Base-by-base conservation (phyloP, 148 eudicot species). In the Gaultheria prostrata region DNA sequence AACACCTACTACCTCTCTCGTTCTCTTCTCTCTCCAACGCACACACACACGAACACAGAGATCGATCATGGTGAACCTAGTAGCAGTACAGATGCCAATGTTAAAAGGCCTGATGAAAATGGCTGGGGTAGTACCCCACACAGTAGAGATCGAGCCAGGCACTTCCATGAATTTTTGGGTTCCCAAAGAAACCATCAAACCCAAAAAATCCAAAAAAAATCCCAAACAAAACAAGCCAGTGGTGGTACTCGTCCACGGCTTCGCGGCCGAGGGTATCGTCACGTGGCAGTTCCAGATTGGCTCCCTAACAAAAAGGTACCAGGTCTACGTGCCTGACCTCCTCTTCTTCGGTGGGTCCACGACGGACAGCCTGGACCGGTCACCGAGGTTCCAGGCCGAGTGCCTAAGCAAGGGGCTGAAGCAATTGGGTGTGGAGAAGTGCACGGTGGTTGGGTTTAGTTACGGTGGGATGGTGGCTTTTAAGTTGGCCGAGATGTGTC, bases 401-500 rank as follows among this genome's bases (percentile, higher is more conserved):
- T 91, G 94, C 70, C 81, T 96, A 79, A 85, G 72, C 21, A 87
- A 81, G 69, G 98, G 94, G 63, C 82, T 96, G 82, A 84, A 73
- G 71, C 90, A 90, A 80, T 83, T 96, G 39, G 94, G 98, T 0
- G 86, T 96, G 6, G 90, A 89, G 24, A 86, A 67, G 88, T 96
- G 95, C 71, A 90, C 89, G 9, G 78, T 93, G 83, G 98, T 96
- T 6, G 99, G 98, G 76, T 96, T 96, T 39, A 96, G 99, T 72
- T 96, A 96, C 70, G 99, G 99, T 0, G 97, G 98, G 0, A 93
- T 96, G 98, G 98, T 96, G 51, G 97, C 93, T 1, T 96, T 96
- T 76, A 93, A 94, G 92, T 24, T 94, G 89, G 98, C 98, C 26
- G 95, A 94, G 87, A 17, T 85, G 80, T 83, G 84, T 76, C 99